Evolutionary conservation across 805 yeast species (phyloP).

Genomic region (Cyberlindnera nakhonratchasimensis): DNA sequence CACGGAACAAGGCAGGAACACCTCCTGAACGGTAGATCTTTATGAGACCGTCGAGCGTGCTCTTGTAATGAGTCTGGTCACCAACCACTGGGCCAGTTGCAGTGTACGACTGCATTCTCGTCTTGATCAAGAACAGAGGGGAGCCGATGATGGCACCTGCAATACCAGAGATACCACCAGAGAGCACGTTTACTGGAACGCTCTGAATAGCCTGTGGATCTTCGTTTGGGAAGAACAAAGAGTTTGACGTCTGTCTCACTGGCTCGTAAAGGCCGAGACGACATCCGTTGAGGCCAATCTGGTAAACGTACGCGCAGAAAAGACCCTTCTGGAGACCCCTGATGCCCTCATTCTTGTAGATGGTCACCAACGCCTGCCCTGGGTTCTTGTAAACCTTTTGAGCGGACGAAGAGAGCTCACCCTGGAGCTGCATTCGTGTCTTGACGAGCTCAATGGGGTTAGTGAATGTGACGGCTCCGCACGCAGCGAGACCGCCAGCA

Average conservation of each 20-base stretch:
- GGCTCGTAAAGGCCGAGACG: constrained; percentile 95
- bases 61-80: constrained; percentile 84
- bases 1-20: constrained; percentile 73
- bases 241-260: constrained; percentile 57
- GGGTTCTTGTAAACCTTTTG: constrained; percentile 74
- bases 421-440: constrained; percentile 95
- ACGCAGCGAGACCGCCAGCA: constrained; percentile 94
- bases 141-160: constrained; percentile 89
- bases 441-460: constrained; percentile 94
- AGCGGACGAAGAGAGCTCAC: constrained; percentile 64
- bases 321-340: constrained; percentile 88
- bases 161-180: constrained; percentile 84
- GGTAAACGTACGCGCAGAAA: constrained; percentile 84
- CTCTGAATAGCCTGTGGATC: constrained; percentile 49
- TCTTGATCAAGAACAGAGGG: constrained; percentile 88
- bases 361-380: constrained; percentile 72
- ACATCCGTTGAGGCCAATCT: constrained; percentile 88
- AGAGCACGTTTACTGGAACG: constrained; percentile 58
- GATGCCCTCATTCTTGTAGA: constrained; percentile 78
- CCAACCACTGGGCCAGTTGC: constrained; percentile 61
- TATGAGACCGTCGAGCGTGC: constrained; percentile 63
- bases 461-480: constrained; percentile 96
- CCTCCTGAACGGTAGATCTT: constrained; percentile 69
- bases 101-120: constrained; percentile 94
- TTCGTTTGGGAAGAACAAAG: constrained; percentile 45